A percentile compares a stretch with the other conserved stretches of the same genome.
These are phyloP conservation scores for Carex sylvatica DNA, from an alignment of 202 grass and related monocot species.

Conservation along the genomic window DNA sequence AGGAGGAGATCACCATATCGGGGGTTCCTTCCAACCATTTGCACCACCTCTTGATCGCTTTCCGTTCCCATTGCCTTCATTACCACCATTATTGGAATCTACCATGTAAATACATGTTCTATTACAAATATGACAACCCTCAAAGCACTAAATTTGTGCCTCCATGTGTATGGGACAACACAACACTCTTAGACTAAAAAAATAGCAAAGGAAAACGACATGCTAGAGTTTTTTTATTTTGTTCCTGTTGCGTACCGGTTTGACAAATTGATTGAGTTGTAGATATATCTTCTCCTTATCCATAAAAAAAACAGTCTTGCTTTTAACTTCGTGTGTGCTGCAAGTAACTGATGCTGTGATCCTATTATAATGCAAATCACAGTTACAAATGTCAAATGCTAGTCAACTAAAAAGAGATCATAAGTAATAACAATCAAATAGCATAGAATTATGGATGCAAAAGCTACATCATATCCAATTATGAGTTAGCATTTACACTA, in stretches of 20 bases:
- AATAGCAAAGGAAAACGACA: not conserved
- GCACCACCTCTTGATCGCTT: slow-evolving; percentile 93
- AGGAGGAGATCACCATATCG: slow-evolving; percentile 67
- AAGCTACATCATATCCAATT: not conserved
- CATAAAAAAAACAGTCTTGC: slow-evolving; percentile 82
- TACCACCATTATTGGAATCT: slow-evolving; percentile 97
- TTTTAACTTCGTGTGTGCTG: slow-evolving; percentile 97
- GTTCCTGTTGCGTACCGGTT: slow-evolving; percentile 46
- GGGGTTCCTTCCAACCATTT: slow-evolving; percentile 97
- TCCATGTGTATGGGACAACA: not conserved
- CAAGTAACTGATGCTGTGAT: slow-evolving; percentile 89
- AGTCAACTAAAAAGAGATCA: not conserved
- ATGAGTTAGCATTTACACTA: not conserved
- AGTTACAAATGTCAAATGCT: not conserved
- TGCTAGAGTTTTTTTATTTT: not conserved
- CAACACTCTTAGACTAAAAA: not conserved
- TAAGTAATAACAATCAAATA: not conserved
- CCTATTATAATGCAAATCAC: slow-evolving; percentile 45
- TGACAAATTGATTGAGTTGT: slow-evolving; percentile 85
- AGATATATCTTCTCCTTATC: slow-evolving; percentile 91
- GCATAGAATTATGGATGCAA: not conserved
- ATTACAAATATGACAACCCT: not conserved
- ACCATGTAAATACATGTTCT: slow-evolving; percentile 3
- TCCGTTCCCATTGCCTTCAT: slow-evolving; percentile 98
- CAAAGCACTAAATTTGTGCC: not conserved